Evolutionary conservation across 306 rosid species (phyloP), one percentile per base, ranked within the genome.

Genomic region (Heteromeles arbutifolia): DNA sequence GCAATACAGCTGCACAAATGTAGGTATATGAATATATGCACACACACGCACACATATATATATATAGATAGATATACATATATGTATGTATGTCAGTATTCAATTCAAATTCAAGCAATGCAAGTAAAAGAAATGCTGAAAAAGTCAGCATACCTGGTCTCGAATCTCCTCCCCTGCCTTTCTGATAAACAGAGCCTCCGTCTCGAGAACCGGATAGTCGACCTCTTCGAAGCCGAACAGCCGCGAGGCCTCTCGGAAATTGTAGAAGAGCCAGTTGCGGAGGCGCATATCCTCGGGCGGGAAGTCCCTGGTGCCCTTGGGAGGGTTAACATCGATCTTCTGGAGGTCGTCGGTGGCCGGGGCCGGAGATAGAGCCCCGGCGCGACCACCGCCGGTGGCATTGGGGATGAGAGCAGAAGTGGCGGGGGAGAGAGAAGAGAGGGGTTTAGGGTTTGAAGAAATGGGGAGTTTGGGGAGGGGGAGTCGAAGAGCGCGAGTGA

Each of bases 101-200:
- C 24, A n/a, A 7, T 32, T 63, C 8, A 25, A 57, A 72, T 37
- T 54, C 11, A 72, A 1, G 4, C 25, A 21, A 72, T 56, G 65
- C 75, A 6, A 37, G 53, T 72, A 34, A 58, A 39, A 2, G 3
- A 39, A 24, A 8, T 21, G 63, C 18, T 24, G 2, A 14, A 3
- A 76, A 71, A 70, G 0, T 41, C 43, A 41, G 44, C 12, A 39
- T 41, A 92, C 99, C 93, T 95, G 97, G 70, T 95, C 99, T 80
- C 90, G 87, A 81, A 95, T 95, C 83, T 92, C 98, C 85, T 95
- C 99, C 41, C 99, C 97, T 0, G 99, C 97, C 85, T 95, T 95
- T 81, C 99, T 86, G 57, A 84, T 80, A 56, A 78, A 95, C 88
- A 92, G 81, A 44, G 99, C 93, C 86, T 95, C 97, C 15, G 93